These are phyloP conservation scores for Globisporangium abappressorium DNA, from an alignment of 352 stramenopile genomes.

Conservation along the genomic window DNA sequence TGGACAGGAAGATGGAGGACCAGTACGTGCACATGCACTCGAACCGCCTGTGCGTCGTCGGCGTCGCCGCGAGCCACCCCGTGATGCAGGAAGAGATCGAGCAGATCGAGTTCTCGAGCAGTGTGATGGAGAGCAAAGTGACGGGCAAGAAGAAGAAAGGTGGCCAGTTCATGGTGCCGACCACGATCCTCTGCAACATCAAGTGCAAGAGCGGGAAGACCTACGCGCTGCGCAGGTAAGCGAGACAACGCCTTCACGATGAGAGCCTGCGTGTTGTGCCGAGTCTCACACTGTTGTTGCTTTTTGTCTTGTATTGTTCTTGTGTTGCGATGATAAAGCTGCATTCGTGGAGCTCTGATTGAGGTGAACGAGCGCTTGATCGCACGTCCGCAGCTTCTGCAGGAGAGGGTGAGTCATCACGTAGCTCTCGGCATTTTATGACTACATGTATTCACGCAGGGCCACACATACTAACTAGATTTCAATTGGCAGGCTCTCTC, in stretches of 20 bases:
- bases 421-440: neutral
- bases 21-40: slow-evolving; percentile 90
- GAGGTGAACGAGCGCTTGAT: slow-evolving; percentile 74
- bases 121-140: slow-evolving; percentile 68
- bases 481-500: slow-evolving; percentile 41
- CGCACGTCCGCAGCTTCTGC: slow-evolving; percentile 55
- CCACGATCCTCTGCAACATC: slow-evolving; percentile 65
- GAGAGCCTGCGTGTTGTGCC: neutral
- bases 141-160: slow-evolving; percentile 89
- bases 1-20: slow-evolving; percentile 63
- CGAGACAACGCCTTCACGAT: neutral
- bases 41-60: slow-evolving; percentile 83
- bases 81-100: slow-evolving; percentile 64
- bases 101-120: slow-evolving; percentile 58
- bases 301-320: neutral
- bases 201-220: slow-evolving; percentile 56
- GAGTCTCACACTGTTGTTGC: neutral
- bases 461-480: neutral
- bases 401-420: slow-evolving; percentile 29
- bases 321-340: slow-evolving; percentile 28
- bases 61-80: slow-evolving; percentile 61
- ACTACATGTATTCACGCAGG: neutral
- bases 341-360: slow-evolving; percentile 76
- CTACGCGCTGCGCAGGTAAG: slow-evolving; percentile 58
- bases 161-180: slow-evolving; percentile 64